Evolutionary conservation across 495 filamentous ascomycete genomes (phyloP).

Genomic region (Podospora pseudoanserina): DNA sequence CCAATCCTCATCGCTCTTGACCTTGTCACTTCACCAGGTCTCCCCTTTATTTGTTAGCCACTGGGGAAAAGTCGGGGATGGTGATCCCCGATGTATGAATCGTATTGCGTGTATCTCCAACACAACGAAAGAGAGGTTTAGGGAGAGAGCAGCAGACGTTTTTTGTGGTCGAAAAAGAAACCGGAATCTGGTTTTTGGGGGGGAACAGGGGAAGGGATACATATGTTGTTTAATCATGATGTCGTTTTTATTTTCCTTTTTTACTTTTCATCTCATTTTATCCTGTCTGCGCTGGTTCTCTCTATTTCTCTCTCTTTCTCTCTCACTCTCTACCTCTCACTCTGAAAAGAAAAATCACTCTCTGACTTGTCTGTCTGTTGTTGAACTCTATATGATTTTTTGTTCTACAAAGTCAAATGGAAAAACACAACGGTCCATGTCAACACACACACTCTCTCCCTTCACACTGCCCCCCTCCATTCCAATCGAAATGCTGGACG

Average conservation of each 20-base stretch:
- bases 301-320: conserved; percentile 10
- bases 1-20: neutral
- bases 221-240: conserved; percentile 44
- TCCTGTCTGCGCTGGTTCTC: conserved; percentile 14
- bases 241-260: conserved; percentile 22
- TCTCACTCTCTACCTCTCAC: conserved; percentile 7
- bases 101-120: neutral
- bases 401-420: neutral
- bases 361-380: neutral
- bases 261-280: neutral
- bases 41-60: neutral
- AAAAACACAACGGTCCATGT: neutral
- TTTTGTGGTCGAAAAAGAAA: neutral
- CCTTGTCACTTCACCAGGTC: neutral
- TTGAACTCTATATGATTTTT: neutral
- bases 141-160: neutral
- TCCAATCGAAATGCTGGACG: neutral
- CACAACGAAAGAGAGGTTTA: neutral
- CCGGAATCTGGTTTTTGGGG: neutral
- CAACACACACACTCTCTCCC: neutral
- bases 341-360: conserved; percentile 5
- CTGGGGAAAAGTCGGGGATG: neutral
- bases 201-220: conserved; percentile 21
- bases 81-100: neutral
- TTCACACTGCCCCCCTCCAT: neutral